phyloP scores from a whole-genome alignment of 495 filamentous ascomycete species.

The Aspergillus conjunctus region DNA sequence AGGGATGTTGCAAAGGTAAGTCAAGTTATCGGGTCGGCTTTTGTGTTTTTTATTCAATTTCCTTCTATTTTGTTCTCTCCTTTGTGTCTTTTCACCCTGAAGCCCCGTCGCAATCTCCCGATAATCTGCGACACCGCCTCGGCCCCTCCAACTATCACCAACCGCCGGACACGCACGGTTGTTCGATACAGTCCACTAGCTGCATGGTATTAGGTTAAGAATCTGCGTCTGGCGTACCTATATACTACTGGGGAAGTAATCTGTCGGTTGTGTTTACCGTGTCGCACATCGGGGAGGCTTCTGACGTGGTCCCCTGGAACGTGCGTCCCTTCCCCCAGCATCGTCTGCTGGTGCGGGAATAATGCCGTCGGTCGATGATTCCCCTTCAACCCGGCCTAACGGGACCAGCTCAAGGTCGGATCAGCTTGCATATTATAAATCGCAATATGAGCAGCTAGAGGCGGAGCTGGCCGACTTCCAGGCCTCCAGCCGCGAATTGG shows the following conservation, averaged over 20 bases:
- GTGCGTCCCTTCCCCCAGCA: constrained; percentile 30
- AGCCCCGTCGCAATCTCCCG: constrained; percentile 26
- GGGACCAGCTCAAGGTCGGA: constrained; percentile 63
- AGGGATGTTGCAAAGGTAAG: constrained; percentile 29
- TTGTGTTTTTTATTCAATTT: constrained; percentile 10
- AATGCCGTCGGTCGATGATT: constrained; percentile 62
- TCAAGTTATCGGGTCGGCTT: constrained; percentile 19
- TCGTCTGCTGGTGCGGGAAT: constrained; percentile 40
- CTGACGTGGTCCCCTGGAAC: constrained; percentile 29
- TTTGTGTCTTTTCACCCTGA: constrained; percentile 22
- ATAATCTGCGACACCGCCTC: constrained; percentile 47
- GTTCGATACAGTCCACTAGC: constrained; percentile 11
- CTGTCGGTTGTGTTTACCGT: constrained; percentile 6
- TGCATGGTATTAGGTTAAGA: constrained; percentile 14
- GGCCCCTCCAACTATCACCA: constrained; percentile 34
- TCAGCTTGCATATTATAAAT: constrained; percentile 88
- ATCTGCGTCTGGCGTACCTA: background rate
- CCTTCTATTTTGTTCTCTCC: constrained; percentile 14
- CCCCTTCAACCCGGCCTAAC: constrained; percentile 63
- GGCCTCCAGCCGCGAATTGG: constrained; percentile 87
- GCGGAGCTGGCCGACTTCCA: constrained; percentile 93
- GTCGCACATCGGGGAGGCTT: constrained; percentile 9
- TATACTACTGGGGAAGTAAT: background rate
- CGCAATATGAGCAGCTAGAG: constrained; percentile 92
- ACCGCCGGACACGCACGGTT: constrained; percentile 30